These are phyloP conservation scores for Tuber microsphaerosporum DNA, from an alignment of 495 filamentous ascomycete genomes.

Conservation along the genomic window DNA sequence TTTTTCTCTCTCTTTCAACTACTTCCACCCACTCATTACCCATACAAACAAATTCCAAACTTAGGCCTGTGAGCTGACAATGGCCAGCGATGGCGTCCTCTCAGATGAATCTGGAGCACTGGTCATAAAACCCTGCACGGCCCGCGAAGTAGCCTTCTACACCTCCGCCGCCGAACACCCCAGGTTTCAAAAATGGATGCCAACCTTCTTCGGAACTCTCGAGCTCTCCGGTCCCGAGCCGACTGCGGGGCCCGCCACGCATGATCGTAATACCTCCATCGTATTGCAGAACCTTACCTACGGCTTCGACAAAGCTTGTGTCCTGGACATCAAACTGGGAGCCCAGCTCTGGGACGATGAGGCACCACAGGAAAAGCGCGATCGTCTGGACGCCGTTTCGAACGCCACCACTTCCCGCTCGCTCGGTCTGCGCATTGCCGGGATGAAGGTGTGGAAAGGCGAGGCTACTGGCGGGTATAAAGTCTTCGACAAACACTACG, in stretches of 20 bases:
- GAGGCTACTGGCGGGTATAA: slow-evolving; percentile 51
- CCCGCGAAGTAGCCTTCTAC: slow-evolving; percentile 86
- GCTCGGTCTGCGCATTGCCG: slow-evolving; percentile 80
- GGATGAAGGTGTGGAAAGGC: slow-evolving; percentile 87
- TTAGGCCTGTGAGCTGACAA: slow-evolving; percentile 22
- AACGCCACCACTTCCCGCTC: slow-evolving; percentile 70
- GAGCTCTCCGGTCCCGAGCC: slow-evolving; percentile 44
- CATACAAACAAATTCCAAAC: neutral
- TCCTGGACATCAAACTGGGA: slow-evolving; percentile 91
- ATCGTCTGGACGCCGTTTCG: slow-evolving; percentile 69
- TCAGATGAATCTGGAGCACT: slow-evolving; percentile 75
- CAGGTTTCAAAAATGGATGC: slow-evolving; percentile 69
- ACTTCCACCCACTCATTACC: neutral
- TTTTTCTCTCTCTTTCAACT: slow-evolving; percentile 2
- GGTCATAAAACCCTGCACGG: slow-evolving; percentile 90
- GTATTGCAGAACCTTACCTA: slow-evolving; percentile 79
- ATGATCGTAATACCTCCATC: slow-evolving; percentile 48
- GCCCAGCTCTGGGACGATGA: slow-evolving; percentile 77
- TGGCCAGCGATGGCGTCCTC: slow-evolving; percentile 80
- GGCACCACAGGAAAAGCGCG: slow-evolving; percentile 67
- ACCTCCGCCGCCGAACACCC: slow-evolving; percentile 65
- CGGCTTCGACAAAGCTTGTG: slow-evolving; percentile 78
- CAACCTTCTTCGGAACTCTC: slow-evolving; percentile 74
- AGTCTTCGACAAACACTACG: slow-evolving; percentile 83
- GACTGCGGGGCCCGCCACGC: slow-evolving; percentile 32